Conservation (phyloP, 306 rosid species). For the Rosa rugosa region DNA sequence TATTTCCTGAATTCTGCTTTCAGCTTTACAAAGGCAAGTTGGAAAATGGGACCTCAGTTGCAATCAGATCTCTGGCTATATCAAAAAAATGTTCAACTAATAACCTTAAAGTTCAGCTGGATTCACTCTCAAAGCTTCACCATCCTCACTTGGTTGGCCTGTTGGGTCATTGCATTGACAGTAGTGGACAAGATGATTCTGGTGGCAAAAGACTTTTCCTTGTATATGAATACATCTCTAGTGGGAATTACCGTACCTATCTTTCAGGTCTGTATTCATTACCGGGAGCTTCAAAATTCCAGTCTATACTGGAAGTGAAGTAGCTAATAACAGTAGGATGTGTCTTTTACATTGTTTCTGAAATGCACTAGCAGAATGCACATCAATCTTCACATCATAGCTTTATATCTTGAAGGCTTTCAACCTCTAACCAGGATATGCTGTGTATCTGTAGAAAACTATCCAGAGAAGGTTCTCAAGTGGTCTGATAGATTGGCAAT, state of each 20-base stretch:
- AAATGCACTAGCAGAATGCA: background rate
- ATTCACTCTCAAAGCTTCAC: slow-evolving; percentile 80
- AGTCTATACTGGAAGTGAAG: background rate
- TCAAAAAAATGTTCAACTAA: slow-evolving; percentile 62
- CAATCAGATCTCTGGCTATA: slow-evolving; percentile 49
- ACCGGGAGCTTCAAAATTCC: background rate
- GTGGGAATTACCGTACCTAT: slow-evolving; percentile 56
- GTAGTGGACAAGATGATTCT: slow-evolving; percentile 53
- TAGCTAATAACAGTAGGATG: background rate
- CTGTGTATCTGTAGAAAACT: slow-evolving; percentile 43
- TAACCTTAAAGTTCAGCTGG: slow-evolving; percentile 67
- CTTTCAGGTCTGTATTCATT: slow-evolving; percentile 55
- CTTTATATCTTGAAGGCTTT: slow-evolving; percentile 13
- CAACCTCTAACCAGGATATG: slow-evolving; percentile 23
- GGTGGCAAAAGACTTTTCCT: slow-evolving; percentile 56
- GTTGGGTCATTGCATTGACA: slow-evolving; percentile 74
- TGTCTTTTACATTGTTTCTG: background rate
- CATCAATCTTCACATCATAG: background rate
- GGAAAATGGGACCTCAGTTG: slow-evolving; percentile 61
- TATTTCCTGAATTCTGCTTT: slow-evolving; percentile 26
- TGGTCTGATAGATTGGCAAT: slow-evolving; percentile 87
- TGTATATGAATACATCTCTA: slow-evolving; percentile 61
- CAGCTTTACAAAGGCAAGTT: slow-evolving; percentile 78
- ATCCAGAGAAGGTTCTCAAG: slow-evolving; percentile 55
- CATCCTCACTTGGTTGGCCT: slow-evolving; percentile 87